Base-by-base conservation (phyloP, 108 stramenopile species). In the Pelagomonas calceolata region DNA sequence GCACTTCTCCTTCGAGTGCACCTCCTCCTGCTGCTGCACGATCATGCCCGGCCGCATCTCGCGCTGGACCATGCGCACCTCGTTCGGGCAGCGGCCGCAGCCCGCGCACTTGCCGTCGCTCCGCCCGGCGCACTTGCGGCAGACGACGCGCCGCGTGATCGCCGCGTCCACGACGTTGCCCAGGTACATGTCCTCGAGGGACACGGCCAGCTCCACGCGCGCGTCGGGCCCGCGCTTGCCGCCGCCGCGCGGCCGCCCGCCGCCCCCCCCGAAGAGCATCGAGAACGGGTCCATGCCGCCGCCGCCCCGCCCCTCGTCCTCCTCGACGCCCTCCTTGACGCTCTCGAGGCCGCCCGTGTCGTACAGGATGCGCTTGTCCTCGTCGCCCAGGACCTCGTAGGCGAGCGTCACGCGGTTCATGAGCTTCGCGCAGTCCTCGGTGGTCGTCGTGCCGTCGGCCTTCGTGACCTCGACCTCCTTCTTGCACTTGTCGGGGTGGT, bases 331-430 rank as follows among this genome's bases (percentile, higher is more conserved):
- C 32, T 86, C 85, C 64, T 84, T 82, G 26, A 60, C 51, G 51
- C 21, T 26, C 51, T 60, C 51, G 7, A 60, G 10, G 18, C 85
- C 85, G 45, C 75, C 76, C 12, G 37, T 44, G 73, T 85, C 80
- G 80, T 84, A 85, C 4, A 75, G 75, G 30, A 69, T 76, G 63
- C 84, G 75, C 46, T 84, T 84, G 43, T 84, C 85, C 26, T 76
- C 69, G 66, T 87, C 84, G 44, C 80, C 82, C 34, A 85, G 77
- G 36, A 86, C 71, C 44, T 85, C 83, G 78, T 87, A 87, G 3
- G 86, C 86, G 4, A 66, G 29, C 21, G 81, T 76, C 7, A 86
- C 74, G 31, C 33, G 30, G 31, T 65, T 30, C 32, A 32, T 65
- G 15, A 32, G 32, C 33, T 34, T 65, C 31, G 14, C 65, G 32